A percentile compares a stretch with the other conserved stretches of the same genome.
Evolutionary conservation across 2,329 filamentous ascomycete species (phyloP).

Genomic region (Fusarium euwallaceae): DNA sequence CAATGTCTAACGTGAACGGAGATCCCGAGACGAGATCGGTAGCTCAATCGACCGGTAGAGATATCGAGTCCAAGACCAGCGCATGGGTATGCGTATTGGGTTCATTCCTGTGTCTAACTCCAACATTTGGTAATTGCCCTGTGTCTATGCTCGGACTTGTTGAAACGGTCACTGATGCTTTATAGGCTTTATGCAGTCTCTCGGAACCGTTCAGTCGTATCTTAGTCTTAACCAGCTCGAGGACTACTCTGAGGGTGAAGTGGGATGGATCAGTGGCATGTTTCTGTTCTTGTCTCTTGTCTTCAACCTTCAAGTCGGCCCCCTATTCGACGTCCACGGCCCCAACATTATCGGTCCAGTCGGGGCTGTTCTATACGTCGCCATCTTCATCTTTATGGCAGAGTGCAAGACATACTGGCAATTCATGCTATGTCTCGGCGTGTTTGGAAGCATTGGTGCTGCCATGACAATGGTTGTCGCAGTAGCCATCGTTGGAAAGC

Average conservation of each 20-base stretch:
- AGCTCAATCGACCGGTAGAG: conserved; percentile 17
- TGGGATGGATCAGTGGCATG: conserved; percentile 64
- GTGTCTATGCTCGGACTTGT: neutral
- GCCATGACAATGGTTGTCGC: conserved; percentile 54
- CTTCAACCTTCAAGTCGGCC: conserved; percentile 62
- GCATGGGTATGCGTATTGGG: conserved; percentile 46
- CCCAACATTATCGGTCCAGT: conserved; percentile 55
- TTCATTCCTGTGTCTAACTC: conserved; percentile 37
- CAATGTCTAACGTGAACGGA: conserved; percentile 28
- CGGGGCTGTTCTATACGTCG: conserved; percentile 54
- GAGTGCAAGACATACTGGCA: conserved; percentile 63
- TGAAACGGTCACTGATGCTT: neutral
- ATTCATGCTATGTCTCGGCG: conserved; percentile 59
- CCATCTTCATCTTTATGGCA: conserved; percentile 60
- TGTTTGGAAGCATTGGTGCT: conserved; percentile 58
- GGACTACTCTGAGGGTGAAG: conserved; percentile 56
- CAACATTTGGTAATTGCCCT: neutral
- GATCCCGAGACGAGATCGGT: conserved; percentile 30
- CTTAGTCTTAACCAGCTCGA: conserved; percentile 59
- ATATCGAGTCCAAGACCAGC: conserved; percentile 33
- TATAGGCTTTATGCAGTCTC: conserved; percentile 60
- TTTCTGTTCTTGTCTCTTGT: conserved; percentile 60
- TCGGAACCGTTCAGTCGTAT: conserved; percentile 64
- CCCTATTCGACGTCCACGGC: conserved; percentile 62
- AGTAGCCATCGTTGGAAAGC: conserved; percentile 50